phyloP scores from a whole-genome alignment of 1,284 basidiomycete genomes.

The Dichomitus squalens region DNA sequence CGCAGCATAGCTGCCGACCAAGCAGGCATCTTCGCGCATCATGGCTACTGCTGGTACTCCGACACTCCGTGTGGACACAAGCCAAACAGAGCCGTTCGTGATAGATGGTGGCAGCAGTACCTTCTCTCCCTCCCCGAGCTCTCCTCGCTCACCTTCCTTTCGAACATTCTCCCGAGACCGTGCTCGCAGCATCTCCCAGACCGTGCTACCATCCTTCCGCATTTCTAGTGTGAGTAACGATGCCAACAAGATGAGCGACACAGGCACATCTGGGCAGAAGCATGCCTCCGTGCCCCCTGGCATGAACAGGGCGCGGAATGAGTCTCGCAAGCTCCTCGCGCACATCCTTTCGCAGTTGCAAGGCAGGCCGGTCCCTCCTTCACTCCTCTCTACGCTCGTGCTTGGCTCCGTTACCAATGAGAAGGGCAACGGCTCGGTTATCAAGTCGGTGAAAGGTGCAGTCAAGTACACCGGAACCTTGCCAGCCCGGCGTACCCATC shows the following conservation, averaged over 20 bases:
- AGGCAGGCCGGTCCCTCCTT: slow-evolving; percentile 52
- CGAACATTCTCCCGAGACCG: slow-evolving; percentile 21
- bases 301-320: slow-evolving; percentile 46
- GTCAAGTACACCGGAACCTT: slow-evolving; percentile 40
- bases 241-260: slow-evolving; percentile 24
- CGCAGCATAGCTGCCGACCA: background rate
- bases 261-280: background rate
- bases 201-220: slow-evolving; percentile 34
- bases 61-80: slow-evolving; percentile 31
- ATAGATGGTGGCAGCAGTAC: slow-evolving; percentile 1
- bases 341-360: slow-evolving; percentile 61
- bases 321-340: slow-evolving; percentile 60
- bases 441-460: slow-evolving; percentile 48
- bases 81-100: slow-evolving; percentile 10
- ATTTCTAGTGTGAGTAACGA: slow-evolving; percentile 33
- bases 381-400: slow-evolving; percentile 46
- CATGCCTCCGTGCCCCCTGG: slow-evolving; percentile 28
- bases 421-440: slow-evolving; percentile 42
- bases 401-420: slow-evolving; percentile 25
- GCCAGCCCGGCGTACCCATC: slow-evolving; percentile 23
- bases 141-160: slow-evolving; percentile 14
- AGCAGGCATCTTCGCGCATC: background rate
- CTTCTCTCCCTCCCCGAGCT: slow-evolving; percentile 7
- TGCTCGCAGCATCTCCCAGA: slow-evolving; percentile 32
- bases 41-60: slow-evolving; percentile 17